phyloP scores from a whole-genome alignment of 169 alveolate genomes.

The Plasmodium berghei region DNA sequence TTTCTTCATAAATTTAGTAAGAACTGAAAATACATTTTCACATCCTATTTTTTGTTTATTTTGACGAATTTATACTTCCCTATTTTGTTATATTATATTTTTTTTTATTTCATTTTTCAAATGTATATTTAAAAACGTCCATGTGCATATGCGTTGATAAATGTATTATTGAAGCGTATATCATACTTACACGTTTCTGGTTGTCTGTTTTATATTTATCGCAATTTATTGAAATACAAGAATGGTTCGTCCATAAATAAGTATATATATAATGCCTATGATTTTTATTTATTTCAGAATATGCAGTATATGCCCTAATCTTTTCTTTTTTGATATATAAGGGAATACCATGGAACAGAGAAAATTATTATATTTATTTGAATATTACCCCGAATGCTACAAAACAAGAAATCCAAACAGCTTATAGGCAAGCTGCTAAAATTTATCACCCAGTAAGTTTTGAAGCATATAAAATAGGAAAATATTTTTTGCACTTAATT shows the following conservation, averaged over 20 bases:
- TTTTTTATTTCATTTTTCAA: too few relatives aligned
- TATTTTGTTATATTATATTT: background rate
- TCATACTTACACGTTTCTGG: too few relatives aligned
- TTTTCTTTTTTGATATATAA: constrained; percentile 64
- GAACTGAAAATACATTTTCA: background rate
- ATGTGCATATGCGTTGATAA: too few relatives aligned
- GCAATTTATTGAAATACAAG: background rate
- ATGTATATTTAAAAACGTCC: too few relatives aligned
- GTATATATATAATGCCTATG: background rate
- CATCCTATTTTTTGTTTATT: background rate
- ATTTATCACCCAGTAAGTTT: constrained; percentile 69
- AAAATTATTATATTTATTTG: constrained; percentile 46
- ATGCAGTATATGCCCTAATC: constrained; percentile 46
- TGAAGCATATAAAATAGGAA: background rate
- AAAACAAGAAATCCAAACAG: constrained; percentile 73
- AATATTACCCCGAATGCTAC: constrained; percentile 69
- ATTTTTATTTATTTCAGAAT: constrained; percentile 10
- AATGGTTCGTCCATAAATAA: background rate
- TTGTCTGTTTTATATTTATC: too few relatives aligned
- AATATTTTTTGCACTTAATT: too few relatives aligned
- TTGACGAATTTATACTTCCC: background rate
- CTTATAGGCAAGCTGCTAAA: constrained; percentile 76
- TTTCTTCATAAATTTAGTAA: constrained; percentile 69
- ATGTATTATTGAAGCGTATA: too few relatives aligned
- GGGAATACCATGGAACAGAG: constrained; percentile 76